Conservation (phyloP, 2,329 filamentous ascomycete species). For the Fusarium pseudoanthophilum region DNA sequence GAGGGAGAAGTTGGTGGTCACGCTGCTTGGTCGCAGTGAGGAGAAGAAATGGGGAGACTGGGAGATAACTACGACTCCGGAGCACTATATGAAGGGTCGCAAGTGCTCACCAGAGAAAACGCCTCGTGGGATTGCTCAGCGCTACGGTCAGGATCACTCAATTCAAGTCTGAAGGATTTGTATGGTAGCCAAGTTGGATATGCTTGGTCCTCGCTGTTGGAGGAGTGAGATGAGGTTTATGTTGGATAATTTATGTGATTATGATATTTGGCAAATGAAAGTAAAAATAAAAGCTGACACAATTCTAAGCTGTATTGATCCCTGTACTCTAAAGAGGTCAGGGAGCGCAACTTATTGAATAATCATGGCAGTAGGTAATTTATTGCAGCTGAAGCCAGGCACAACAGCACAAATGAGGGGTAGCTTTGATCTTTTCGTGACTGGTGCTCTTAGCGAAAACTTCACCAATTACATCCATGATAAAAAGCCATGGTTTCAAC, state of each 20-base stretch:
- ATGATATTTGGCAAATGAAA: background rate
- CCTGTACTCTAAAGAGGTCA: background rate
- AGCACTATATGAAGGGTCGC: constrained; percentile 19
- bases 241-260: background rate
- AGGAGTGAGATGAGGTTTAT: background rate
- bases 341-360: background rate
- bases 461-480: background rate
- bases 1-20: constrained; percentile 1
- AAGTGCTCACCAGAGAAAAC: background rate
- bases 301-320: background rate
- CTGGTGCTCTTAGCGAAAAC: background rate
- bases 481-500: background rate
- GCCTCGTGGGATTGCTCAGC: background rate
- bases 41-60: constrained; percentile 29
- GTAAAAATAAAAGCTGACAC: background rate
- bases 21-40: background rate
- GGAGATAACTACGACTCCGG: background rate
- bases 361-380: background rate
- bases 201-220: background rate
- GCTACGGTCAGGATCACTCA: background rate
- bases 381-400: background rate
- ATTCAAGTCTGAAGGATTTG: background rate
- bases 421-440: background rate
- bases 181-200: background rate
- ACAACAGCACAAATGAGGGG: background rate